Evolutionary conservation across 1,139 yeast genomes (phyloP).

Genomic region (Protomyces inouyei): DNA sequence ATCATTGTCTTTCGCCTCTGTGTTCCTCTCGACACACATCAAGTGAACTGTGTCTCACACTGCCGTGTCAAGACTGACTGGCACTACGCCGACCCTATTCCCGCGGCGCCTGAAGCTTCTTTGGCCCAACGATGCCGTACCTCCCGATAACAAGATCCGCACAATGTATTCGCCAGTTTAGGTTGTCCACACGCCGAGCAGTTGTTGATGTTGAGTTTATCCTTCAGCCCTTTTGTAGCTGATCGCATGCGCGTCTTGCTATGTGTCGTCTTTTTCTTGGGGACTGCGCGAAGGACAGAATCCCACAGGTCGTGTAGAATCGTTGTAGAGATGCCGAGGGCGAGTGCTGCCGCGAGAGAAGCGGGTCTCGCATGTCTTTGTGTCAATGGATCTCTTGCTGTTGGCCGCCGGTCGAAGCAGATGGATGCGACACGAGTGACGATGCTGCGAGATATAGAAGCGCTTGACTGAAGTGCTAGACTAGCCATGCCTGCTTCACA

Average conservation of each 20-base stretch:
- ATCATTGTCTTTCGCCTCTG: neutral
- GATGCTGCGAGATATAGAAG: no score
- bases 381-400: neutral
- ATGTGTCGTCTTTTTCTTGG: constrained; percentile 31
- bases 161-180: constrained; percentile 28
- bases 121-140: constrained; percentile 36
- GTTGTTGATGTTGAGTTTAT: constrained; percentile 19
- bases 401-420: neutral
- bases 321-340: neutral
- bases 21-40: no score
- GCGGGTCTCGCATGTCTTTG: no score
- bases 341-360: neutral
- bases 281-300: constrained; percentile 27
- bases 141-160: constrained; percentile 25
- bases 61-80: no score
- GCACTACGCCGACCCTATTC: neutral
- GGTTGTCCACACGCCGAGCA: constrained; percentile 29
- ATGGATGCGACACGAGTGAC: no score
- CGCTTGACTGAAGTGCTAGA: no score
- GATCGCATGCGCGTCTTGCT: constrained; percentile 29
- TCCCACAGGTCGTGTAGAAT: constrained; percentile 10
- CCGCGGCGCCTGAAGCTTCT: constrained; percentile 19
- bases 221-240: constrained; percentile 29
- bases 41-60: no score
- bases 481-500: no score